Conservation (phyloP, 2,329 filamentous ascomycete genomes). For the Colletotrichum gloeosporioides region DNA sequence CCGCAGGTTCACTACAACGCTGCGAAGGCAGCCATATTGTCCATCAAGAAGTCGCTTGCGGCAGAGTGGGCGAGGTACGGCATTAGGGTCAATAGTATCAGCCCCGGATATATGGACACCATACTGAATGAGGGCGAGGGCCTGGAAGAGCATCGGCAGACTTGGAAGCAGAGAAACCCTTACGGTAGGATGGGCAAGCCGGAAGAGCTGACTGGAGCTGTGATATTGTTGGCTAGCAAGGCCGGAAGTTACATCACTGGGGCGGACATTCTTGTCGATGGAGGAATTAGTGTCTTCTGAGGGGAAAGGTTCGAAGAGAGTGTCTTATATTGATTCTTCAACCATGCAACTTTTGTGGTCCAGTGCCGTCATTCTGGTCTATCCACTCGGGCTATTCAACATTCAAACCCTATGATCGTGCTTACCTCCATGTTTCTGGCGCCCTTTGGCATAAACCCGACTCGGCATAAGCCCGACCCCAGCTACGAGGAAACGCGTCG, state of each 20-base stretch:
- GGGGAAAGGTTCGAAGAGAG: too few relatives aligned
- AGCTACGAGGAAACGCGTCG: too few relatives aligned
- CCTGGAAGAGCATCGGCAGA: constrained; percentile 54
- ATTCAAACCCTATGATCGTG: too few relatives aligned
- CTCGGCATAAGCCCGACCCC: too few relatives aligned
- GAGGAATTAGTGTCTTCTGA: background rate
- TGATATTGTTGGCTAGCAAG: constrained; percentile 47
- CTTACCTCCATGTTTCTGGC: too few relatives aligned
- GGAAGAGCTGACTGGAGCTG: constrained; percentile 65
- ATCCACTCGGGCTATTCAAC: too few relatives aligned
- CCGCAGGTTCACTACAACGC: background rate
- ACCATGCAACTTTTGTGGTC: too few relatives aligned
- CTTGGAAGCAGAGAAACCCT: constrained; percentile 66
- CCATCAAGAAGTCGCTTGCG: background rate
- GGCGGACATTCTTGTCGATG: background rate
- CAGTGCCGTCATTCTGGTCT: too few relatives aligned
- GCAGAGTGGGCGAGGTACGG: background rate
- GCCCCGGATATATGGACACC: constrained; percentile 40
- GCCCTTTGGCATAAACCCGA: too few relatives aligned
- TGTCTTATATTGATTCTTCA: too few relatives aligned
- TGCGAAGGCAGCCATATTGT: background rate
- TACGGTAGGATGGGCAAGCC: constrained; percentile 69
- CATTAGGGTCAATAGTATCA: background rate
- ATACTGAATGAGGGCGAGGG: constrained; percentile 71
- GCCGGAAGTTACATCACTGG: background rate